phyloP scores from a whole-genome alignment of 2,329 filamentous ascomycete species.

The Talaromyces sp. region DNA sequence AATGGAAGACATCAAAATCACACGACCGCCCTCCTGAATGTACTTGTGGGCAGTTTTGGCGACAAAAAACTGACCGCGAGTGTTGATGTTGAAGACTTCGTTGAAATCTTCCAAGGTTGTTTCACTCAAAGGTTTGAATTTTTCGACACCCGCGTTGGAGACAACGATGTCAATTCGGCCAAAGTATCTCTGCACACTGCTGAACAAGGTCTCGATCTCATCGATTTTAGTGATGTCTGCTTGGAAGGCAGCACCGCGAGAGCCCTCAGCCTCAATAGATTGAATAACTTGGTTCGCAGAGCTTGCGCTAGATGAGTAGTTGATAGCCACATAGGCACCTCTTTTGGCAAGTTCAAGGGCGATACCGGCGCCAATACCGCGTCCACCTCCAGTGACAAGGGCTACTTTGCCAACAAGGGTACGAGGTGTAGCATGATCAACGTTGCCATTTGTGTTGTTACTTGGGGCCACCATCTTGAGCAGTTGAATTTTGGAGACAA shows the following conservation, averaged over 20 bases:
- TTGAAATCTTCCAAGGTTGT: slow-evolving; percentile 37
- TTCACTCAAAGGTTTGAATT: slow-evolving; percentile 27
- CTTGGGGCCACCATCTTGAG: slow-evolving; percentile 11
- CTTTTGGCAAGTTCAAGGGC: slow-evolving; percentile 40
- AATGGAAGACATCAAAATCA: slow-evolving; percentile 73
- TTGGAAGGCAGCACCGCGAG: slow-evolving; percentile 62
- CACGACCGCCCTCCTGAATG: slow-evolving; percentile 64
- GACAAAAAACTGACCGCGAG: slow-evolving; percentile 62
- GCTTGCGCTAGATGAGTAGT: slow-evolving; percentile 57
- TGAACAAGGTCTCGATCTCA: slow-evolving; percentile 63
- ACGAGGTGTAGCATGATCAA: background rate
- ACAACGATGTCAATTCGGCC: slow-evolving; percentile 65
- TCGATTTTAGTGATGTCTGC: slow-evolving; percentile 65
- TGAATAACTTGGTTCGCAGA: slow-evolving; percentile 65
- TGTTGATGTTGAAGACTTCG: slow-evolving; percentile 60
- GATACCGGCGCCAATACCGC: slow-evolving; percentile 43
- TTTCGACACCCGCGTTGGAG: slow-evolving; percentile 60
- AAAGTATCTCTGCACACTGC: slow-evolving; percentile 60
- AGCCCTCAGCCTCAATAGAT: slow-evolving; percentile 62
- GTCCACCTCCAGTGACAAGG: slow-evolving; percentile 36
- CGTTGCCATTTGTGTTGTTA: slow-evolving; percentile 10
- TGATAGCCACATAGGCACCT: slow-evolving; percentile 40
- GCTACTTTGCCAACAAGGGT: slow-evolving; percentile 31
- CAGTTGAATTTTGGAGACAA: background rate
- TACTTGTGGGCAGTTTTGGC: slow-evolving; percentile 66